These are phyloP conservation scores for Crotalaria pallida DNA, from an alignment of 306 rosid species.

Conservation along the genomic window DNA sequence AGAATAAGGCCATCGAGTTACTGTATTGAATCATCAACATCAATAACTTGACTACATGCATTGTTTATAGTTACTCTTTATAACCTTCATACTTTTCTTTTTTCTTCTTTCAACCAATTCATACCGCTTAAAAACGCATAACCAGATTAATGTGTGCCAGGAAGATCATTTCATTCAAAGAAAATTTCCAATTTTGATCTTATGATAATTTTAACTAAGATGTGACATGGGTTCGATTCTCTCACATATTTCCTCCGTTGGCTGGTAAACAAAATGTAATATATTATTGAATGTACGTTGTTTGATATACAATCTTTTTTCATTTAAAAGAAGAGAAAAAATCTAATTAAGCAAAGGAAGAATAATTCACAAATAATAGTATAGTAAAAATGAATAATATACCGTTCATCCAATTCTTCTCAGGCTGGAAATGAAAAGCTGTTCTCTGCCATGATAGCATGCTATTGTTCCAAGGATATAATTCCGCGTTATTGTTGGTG, in stretches of 20 bases:
- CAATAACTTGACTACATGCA: background rate
- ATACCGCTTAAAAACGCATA: background rate
- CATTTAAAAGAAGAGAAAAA: too few species aligned
- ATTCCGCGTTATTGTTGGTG: background rate
- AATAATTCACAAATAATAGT: background rate
- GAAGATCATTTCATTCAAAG: background rate
- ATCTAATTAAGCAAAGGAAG: background rate
- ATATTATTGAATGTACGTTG: too few species aligned
- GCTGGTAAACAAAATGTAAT: too few species aligned
- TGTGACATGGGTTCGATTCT: too few species aligned
- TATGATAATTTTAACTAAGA: too few species aligned
- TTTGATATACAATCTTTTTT: too few species aligned
- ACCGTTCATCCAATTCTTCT: conserved; percentile 97
- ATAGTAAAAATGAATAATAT: background rate
- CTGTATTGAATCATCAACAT: background rate
- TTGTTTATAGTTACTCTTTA: background rate
- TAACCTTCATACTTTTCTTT: background rate
- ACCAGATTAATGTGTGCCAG: background rate
- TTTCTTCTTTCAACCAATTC: too few species aligned
- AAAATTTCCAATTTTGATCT: background rate
- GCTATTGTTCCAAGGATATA: conserved; percentile 64
- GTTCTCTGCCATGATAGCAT: conserved; percentile 94
- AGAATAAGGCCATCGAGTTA: background rate
- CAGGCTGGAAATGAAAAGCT: conserved; percentile 82
- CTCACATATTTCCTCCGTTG: too few species aligned